Base-by-base conservation (phyloP, 257 asterid species). In the Scutellaria barbata region DNA sequence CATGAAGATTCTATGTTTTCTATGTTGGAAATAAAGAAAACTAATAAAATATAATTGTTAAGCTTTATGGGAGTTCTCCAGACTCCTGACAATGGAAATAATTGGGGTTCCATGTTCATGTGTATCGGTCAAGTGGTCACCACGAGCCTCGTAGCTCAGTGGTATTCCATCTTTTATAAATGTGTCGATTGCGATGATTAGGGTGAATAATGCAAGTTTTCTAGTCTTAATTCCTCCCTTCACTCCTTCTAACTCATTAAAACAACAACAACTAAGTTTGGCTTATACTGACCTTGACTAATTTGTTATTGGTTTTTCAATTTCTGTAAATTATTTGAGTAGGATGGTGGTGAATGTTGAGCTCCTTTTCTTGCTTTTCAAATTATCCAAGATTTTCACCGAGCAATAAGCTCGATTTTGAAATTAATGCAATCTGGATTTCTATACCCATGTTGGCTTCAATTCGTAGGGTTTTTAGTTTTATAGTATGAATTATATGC, bases 11-110 rank as follows among this genome's bases (percentile, higher is more conserved):
- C 11, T 42, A 54, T 13, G 57, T 55, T 59, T 61, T 17, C 66
- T 30, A 53, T 35, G 5, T 53, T 10, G 53, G 18, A 46, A 53
- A 53, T 65, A 30, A 37, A 60, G 56, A 35, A 16, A 18, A 10
- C 30, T 8, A 58, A 66, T 68, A 33, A 68, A 13, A 50, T 13
- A 22, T n/a, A 16, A 59, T 16, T 33, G 30, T 12, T 46, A 13
- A 35, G 47, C 73, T n/a, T 74, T 74, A 4, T 53, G 16, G 45
- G 59, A 25, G 62, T 13, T 58, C 54, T 68, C 17, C 5, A 47
- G 59, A 47, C 12, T 68, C 14, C 50, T 20, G 33, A 18, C 7
- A 33, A 30, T 45, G 43, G 39, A 53, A 8, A 56, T 30, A 51
- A 54, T 56, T 25, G 50, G 11, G 11, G 43, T 67, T 54, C 62